Conservation (phyloP, 2,329 filamentous ascomycete species). For the Fusarium sp. region DNA sequence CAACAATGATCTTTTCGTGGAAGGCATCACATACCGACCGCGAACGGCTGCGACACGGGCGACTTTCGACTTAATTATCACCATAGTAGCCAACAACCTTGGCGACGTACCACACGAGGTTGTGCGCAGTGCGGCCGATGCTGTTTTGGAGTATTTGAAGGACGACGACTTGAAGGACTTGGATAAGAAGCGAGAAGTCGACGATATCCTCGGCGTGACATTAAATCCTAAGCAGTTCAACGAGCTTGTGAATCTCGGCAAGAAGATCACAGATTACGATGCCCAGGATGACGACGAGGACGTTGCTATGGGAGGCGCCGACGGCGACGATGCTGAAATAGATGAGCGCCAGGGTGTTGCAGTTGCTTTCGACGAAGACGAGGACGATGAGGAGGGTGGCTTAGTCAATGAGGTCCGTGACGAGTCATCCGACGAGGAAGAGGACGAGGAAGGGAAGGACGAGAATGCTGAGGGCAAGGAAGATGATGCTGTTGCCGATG, state of each 20-base stretch:
- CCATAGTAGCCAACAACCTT: conserved; percentile 86
- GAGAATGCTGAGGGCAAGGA: conserved; percentile 64
- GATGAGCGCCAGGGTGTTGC: conserved; percentile 97
- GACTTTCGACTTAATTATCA: conserved; percentile 94
- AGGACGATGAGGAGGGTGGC: conserved; percentile 83
- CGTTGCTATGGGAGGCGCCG: conserved; percentile 75
- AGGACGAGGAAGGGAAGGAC: conserved; percentile 68
- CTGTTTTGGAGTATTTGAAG: conserved; percentile 89
- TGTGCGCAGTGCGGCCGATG: conserved; percentile 93
- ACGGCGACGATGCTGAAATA: conserved; percentile 77
- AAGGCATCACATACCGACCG: conserved; percentile 91
- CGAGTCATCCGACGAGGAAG: conserved; percentile 85
- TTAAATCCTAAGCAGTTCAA: conserved; percentile 94
- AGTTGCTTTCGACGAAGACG: conserved; percentile 94
- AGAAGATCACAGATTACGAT: conserved; percentile 99
- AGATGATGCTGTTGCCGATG: conserved; percentile 66
- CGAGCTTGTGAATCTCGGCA: conserved; percentile 93
- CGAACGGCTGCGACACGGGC: conserved; percentile 90
- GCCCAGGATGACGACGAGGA: conserved; percentile 95
- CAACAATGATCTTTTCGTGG: conserved; percentile 85
- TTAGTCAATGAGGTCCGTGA: conserved; percentile 89
- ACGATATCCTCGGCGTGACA: conserved; percentile 87
- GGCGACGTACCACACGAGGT: conserved; percentile 94
- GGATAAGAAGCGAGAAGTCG: conserved; percentile 97
- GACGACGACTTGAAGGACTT: conserved; percentile 96